Percentiles rank a stretch among this genome's conserved stretches.
These are phyloP conservation scores for Mycena kentingensis DNA, from an alignment of 768 basidiomycete species.

Conservation along the genomic window DNA sequence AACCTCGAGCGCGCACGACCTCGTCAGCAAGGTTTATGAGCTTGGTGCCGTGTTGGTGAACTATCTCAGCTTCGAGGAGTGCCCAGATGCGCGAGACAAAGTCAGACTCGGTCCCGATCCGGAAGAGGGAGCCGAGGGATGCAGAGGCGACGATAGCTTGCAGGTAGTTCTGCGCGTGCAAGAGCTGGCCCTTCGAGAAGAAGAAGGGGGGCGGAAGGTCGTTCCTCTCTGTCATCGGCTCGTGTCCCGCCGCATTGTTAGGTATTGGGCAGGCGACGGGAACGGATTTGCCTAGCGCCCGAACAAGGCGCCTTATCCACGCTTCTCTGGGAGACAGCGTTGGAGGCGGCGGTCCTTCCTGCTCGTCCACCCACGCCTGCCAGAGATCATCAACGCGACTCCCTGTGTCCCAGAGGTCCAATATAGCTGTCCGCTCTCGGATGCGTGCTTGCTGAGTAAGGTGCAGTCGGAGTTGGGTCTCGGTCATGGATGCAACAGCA, in stretches of 20 bases:
- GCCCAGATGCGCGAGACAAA: slow-evolving; percentile 68
- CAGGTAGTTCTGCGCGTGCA: slow-evolving; percentile 66
- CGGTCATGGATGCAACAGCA: slow-evolving; percentile 65
- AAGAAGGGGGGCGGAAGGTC: slow-evolving; percentile 67
- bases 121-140: slow-evolving; percentile 57
- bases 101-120: slow-evolving; percentile 33
- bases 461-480: slow-evolving; percentile 53
- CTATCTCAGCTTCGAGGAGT: slow-evolving; percentile 60
- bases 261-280: slow-evolving; percentile 43
- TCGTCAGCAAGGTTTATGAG: slow-evolving; percentile 74
- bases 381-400: slow-evolving; percentile 35
- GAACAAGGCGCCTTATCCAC: slow-evolving; percentile 54
- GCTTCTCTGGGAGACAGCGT: slow-evolving; percentile 18
- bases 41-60: slow-evolving; percentile 50
- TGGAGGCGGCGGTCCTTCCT: slow-evolving; percentile 10
- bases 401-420: slow-evolving; percentile 48
- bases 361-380: slow-evolving; percentile 35
- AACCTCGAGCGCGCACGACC: slow-evolving; percentile 56
- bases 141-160: slow-evolving; percentile 72
- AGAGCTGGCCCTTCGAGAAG: slow-evolving; percentile 53
- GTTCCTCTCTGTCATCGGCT: no score
- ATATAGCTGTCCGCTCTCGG: slow-evolving; percentile 56
- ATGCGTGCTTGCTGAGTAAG: slow-evolving; percentile 54
- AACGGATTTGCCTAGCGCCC: slow-evolving; percentile 41
- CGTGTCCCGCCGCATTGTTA: neutral